Percentiles rank a stretch among this genome's conserved stretches.
phyloP scores from a whole-genome alignment of 768 basidiomycete species.

The Pleurotus citrinopileatus region DNA sequence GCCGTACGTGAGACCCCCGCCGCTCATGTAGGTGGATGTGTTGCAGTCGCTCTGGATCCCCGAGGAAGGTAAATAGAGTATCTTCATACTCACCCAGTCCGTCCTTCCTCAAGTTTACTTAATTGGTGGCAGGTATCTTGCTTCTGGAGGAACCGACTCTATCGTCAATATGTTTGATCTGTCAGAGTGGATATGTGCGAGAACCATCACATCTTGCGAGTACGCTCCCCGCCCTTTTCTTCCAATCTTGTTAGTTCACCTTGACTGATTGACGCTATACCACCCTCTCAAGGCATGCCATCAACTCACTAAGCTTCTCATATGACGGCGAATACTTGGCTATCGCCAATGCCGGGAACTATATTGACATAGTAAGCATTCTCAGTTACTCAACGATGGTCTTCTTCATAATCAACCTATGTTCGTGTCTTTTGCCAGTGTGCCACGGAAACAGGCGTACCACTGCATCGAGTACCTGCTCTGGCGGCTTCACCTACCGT shows the following conservation, averaged over 20 bases:
- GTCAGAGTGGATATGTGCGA: slow-evolving; percentile 75
- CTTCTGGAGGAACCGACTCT: slow-evolving; percentile 78
- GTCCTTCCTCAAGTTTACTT: background rate
- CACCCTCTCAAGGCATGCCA: slow-evolving; percentile 51
- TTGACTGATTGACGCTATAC: too few relatives aligned
- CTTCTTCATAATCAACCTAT: slow-evolving; percentile 1
- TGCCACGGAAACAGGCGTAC: slow-evolving; percentile 72
- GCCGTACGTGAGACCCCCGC: slow-evolving; percentile 57
- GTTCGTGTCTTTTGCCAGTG: slow-evolving; percentile 40
- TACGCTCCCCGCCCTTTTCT: slow-evolving; percentile 35
- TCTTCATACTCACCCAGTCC: too few relatives aligned
- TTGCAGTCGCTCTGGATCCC: slow-evolving; percentile 77
- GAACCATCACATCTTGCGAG: slow-evolving; percentile 81
- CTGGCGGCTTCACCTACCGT: slow-evolving; percentile 74
- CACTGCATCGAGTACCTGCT: slow-evolving; percentile 74
- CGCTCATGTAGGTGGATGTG: slow-evolving; percentile 80
- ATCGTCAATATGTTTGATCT: slow-evolving; percentile 82
- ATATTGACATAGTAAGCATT: slow-evolving; percentile 76
- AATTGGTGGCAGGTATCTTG: slow-evolving; percentile 59
- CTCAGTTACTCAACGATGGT: background rate
- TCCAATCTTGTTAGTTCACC: background rate
- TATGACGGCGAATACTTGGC: slow-evolving; percentile 83
- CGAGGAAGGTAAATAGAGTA: slow-evolving; percentile 65
- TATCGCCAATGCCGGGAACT: slow-evolving; percentile 66
- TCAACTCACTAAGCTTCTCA: slow-evolving; percentile 76